phyloP scores from a whole-genome alignment of 2,329 filamentous ascomycete species.

The Fusarium stilboides region DNA sequence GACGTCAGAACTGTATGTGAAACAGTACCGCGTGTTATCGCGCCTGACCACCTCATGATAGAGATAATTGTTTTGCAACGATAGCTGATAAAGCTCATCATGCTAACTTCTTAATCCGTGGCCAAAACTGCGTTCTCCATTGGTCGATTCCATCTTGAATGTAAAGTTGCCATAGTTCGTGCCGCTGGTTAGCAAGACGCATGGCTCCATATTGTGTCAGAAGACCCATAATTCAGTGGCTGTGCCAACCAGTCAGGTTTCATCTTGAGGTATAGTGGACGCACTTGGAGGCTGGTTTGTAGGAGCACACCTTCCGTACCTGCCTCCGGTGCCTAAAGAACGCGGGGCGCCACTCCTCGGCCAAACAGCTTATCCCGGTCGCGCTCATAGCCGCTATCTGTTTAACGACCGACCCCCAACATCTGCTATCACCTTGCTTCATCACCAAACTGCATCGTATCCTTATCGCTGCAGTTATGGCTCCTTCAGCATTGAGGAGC shows the following conservation, averaged over 20 bases:
- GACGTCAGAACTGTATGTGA: constrained; percentile 29
- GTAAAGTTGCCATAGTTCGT: constrained; percentile 31
- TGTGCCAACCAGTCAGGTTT: constrained; percentile 27
- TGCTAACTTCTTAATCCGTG: constrained; percentile 4
- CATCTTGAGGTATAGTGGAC: neutral
- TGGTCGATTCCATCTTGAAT: constrained; percentile 25
- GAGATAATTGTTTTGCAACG: neutral
- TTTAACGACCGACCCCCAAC: constrained; percentile 33
- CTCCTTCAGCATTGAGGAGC: constrained; percentile 56
- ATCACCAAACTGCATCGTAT: constrained; percentile 41
- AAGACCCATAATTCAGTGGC: constrained; percentile 38
- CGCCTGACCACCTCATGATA: constrained; percentile 5
- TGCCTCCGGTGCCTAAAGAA: constrained; percentile 43
- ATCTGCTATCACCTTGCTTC: constrained; percentile 33
- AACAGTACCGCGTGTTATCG: constrained; percentile 16
- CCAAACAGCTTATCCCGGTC: constrained; percentile 47
- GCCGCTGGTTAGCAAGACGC: constrained; percentile 25
- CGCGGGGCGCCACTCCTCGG: constrained; percentile 49
- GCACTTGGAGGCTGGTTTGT: constrained; percentile 8
- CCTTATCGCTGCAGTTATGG: constrained; percentile 56
- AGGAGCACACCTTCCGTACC: constrained; percentile 32
- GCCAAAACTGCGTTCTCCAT: constrained; percentile 8
- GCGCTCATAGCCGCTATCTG: constrained; percentile 34
- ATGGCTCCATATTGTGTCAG: constrained; percentile 30
- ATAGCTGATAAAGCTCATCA: neutral